A percentile compares a stretch with the other conserved stretches of the same genome.
These are phyloP conservation scores for Neonectria punicea DNA, from an alignment of 2,329 filamentous ascomycete genomes.

Conservation along the genomic window DNA sequence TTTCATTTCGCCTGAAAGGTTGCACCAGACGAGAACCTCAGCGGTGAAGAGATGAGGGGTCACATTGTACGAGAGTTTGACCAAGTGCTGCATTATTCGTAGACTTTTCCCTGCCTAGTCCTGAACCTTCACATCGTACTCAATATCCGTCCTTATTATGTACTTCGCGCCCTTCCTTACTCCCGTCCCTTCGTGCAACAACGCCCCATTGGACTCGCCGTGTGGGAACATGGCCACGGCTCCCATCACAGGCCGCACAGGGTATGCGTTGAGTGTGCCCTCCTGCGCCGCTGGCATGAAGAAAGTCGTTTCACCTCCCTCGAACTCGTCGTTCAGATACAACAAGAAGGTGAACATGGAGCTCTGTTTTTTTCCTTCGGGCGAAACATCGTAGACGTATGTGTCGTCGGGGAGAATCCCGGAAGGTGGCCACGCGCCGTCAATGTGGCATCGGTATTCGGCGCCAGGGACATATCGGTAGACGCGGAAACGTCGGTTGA, in stretches of 20 bases:
- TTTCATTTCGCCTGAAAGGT: not conserved
- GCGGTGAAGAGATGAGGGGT: not conserved
- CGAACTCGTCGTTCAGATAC: slow-evolving; percentile 78
- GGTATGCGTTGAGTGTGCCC: slow-evolving; percentile 75
- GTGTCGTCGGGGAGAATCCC: slow-evolving; percentile 66
- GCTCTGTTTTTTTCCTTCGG: slow-evolving; percentile 67
- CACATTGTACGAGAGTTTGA: not conserved
- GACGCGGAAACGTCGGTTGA: slow-evolving; percentile 77
- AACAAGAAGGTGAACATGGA: slow-evolving; percentile 76
- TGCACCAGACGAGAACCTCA: not conserved
- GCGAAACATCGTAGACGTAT: slow-evolving; percentile 76
- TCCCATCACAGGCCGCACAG: slow-evolving; percentile 75
- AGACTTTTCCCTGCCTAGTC: not conserved
- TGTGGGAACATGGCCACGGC: slow-evolving; percentile 76
- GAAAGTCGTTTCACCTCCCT: slow-evolving; percentile 77
- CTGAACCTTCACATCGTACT: slow-evolving; percentile 69
- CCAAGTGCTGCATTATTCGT: not conserved
- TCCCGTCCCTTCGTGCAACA: slow-evolving; percentile 77
- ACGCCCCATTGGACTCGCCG: slow-evolving; percentile 71
- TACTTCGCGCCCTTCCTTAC: slow-evolving; percentile 75
- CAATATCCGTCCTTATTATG: slow-evolving; percentile 76
- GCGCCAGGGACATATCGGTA: slow-evolving; percentile 79
- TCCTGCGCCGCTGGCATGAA: slow-evolving; percentile 73
- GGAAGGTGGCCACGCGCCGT: slow-evolving; percentile 79
- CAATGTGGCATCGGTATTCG: slow-evolving; percentile 76